Conservation (phyloP, 2,329 filamentous ascomycete genomes). For the Cladophialophora carrionii region DNA sequence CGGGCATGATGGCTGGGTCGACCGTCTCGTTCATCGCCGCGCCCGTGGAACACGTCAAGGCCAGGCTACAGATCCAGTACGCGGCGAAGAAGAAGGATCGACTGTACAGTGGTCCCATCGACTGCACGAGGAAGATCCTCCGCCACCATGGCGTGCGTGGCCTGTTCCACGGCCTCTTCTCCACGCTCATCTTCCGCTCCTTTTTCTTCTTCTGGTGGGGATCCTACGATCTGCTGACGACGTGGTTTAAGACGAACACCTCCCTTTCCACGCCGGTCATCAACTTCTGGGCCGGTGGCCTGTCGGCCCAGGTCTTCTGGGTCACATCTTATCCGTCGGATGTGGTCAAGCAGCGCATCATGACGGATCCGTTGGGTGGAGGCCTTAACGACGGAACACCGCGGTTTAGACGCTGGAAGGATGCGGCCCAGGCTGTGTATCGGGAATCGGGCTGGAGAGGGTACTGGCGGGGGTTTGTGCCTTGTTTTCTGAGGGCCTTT, state of each 20-base stretch:
- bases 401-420: slow-evolving; percentile 74
- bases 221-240: slow-evolving; percentile 84
- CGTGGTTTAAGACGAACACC: slow-evolving; percentile 68
- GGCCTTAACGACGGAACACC: slow-evolving; percentile 67
- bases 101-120: slow-evolving; percentile 82
- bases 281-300: slow-evolving; percentile 96
- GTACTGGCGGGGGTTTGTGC: slow-evolving; percentile 91
- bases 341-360: slow-evolving; percentile 93
- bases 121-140: slow-evolving; percentile 70
- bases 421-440: slow-evolving; percentile 77
- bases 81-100: slow-evolving; percentile 74
- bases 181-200: slow-evolving; percentile 83
- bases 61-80: slow-evolving; percentile 92
- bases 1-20: slow-evolving; percentile 81
- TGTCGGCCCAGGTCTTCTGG: slow-evolving; percentile 95
- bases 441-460: slow-evolving; percentile 74
- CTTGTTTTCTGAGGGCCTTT: slow-evolving; percentile 91
- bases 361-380: slow-evolving; percentile 88
- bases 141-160: slow-evolving; percentile 72
- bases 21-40: slow-evolving; percentile 93
- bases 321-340: slow-evolving; percentile 87
- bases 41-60: slow-evolving; percentile 93
- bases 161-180: slow-evolving; percentile 80
- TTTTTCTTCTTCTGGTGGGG: slow-evolving; percentile 99
- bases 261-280: slow-evolving; percentile 73